These are phyloP conservation scores for Vicia sativa DNA, from an alignment of 306 rosid species.

Conservation along the genomic window DNA sequence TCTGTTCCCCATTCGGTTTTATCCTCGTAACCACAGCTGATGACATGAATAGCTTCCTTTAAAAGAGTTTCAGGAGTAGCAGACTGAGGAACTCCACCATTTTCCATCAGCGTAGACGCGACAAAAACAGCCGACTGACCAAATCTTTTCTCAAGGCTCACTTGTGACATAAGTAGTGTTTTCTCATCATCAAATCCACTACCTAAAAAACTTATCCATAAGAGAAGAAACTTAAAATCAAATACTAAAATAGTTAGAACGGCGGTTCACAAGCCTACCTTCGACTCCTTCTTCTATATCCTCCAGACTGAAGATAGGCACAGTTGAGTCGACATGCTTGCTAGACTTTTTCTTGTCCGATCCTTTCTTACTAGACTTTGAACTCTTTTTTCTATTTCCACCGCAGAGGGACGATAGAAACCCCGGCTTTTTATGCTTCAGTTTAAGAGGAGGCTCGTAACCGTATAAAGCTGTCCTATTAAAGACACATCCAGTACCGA, in stretches of 20 bases:
- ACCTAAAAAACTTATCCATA: conserved; percentile 47
- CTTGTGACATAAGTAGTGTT: conserved; percentile 80
- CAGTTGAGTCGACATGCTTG: conserved; percentile 75
- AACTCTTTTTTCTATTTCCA: conserved; percentile 68
- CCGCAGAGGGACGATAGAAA: conserved; percentile 73
- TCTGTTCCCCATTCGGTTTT: conserved; percentile 93
- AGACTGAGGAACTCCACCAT: conserved; percentile 97
- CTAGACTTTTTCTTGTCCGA: conserved; percentile 82
- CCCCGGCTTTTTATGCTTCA: conserved; percentile 76
- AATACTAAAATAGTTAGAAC: neutral
- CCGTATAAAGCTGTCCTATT: conserved; percentile 93
- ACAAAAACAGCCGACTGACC: conserved; percentile 94
- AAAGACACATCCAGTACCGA: conserved; percentile 97
- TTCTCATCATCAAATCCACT: conserved; percentile 95
- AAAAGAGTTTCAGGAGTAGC: conserved; percentile 95
- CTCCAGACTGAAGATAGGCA: conserved; percentile 82
- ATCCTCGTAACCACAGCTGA: conserved; percentile 99
- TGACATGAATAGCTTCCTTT: conserved; percentile 98
- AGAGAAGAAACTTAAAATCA: too few relatives aligned
- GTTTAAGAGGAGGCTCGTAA: conserved; percentile 90
- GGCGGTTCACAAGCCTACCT: conserved; percentile 49
- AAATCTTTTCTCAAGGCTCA: conserved; percentile 94
- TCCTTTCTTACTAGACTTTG: conserved; percentile 74
- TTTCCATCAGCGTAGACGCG: conserved; percentile 96
- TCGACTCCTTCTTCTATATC: conserved; percentile 97